Evolutionary conservation across 2,329 filamentous ascomycete genomes (phyloP).

Genomic region (Thielaviopsis ethacetica): DNA sequence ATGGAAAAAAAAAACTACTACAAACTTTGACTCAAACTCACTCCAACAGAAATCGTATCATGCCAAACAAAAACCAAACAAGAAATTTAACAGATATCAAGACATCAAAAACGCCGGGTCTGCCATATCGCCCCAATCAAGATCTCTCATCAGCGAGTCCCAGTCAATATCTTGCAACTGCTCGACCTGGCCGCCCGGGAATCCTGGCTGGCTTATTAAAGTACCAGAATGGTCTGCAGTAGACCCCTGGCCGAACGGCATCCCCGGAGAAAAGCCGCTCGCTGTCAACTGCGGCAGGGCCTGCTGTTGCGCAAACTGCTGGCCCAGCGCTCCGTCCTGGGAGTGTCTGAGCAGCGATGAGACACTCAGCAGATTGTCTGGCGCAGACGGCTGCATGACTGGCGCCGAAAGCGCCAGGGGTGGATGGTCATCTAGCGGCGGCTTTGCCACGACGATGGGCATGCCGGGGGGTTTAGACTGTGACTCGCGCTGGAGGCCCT

Average conservation of each 20-base stretch:
- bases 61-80: too few relatives aligned
- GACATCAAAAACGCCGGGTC: slow-evolving; percentile 7
- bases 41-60: too few relatives aligned
- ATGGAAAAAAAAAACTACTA: not conserved
- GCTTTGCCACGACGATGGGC: slow-evolving; percentile 12
- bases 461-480: slow-evolving; percentile 8
- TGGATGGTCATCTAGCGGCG: not conserved
- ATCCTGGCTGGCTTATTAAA: slow-evolving; percentile 2
- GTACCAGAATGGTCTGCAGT: not conserved
- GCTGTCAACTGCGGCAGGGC: not conserved
- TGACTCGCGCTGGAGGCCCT: slow-evolving; percentile 21
- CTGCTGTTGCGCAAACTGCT: not conserved
- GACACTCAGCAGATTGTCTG: not conserved
- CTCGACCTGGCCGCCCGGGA: slow-evolving; percentile 15
- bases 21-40: not conserved
- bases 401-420: not conserved
- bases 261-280: not conserved
- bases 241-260: not conserved
- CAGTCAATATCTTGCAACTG: slow-evolving; percentile 31
- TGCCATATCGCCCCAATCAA: slow-evolving; percentile 23
- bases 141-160: slow-evolving; percentile 34
- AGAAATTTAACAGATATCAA: too few relatives aligned
- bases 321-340: not conserved
- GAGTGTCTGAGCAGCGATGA: not conserved
- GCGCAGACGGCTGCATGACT: not conserved